Conservation (phyloP, 495 filamentous ascomycete genomes). For the Penicillium malachiteum region DNA sequence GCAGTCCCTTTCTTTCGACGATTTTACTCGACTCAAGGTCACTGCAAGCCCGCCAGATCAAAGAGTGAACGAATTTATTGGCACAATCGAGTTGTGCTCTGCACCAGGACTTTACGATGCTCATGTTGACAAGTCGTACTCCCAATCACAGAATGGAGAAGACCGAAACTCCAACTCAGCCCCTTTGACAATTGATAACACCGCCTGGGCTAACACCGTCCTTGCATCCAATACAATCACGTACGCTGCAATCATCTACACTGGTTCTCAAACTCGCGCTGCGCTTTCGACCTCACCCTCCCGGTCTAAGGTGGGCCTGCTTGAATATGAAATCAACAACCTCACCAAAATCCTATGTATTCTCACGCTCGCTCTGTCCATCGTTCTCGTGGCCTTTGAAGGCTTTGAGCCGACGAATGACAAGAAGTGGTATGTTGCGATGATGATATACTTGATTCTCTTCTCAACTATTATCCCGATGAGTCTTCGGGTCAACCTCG, state of each 20-base stretch:
- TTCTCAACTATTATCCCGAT: constrained; percentile 99
- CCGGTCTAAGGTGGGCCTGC: constrained; percentile 84
- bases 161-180: constrained; percentile 49
- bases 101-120: constrained; percentile 40
- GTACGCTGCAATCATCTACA: constrained; percentile 87
- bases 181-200: constrained; percentile 91
- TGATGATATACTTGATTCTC: constrained; percentile 94
- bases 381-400: constrained; percentile 86
- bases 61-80: constrained; percentile 90
- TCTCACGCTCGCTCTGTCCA: constrained; percentile 80
- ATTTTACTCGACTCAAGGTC: constrained; percentile 72
- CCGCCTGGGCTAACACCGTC: constrained; percentile 97
- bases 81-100: constrained; percentile 67
- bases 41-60: constrained; percentile 85
- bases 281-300: constrained; percentile 90
- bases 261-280: constrained; percentile 89
- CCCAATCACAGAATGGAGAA: constrained; percentile 25
- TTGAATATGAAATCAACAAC: constrained; percentile 96
- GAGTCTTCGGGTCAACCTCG: constrained; percentile 91
- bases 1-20: constrained; percentile 64
- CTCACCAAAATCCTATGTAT: constrained; percentile 96
- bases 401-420: constrained; percentile 67
- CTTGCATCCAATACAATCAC: constrained; percentile 89
- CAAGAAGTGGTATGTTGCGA: constrained; percentile 84
- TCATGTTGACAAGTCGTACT: constrained; percentile 41